Base-by-base conservation (phyloP, 495 filamentous ascomycete genomes). In the Penicillium fimorum region DNA sequence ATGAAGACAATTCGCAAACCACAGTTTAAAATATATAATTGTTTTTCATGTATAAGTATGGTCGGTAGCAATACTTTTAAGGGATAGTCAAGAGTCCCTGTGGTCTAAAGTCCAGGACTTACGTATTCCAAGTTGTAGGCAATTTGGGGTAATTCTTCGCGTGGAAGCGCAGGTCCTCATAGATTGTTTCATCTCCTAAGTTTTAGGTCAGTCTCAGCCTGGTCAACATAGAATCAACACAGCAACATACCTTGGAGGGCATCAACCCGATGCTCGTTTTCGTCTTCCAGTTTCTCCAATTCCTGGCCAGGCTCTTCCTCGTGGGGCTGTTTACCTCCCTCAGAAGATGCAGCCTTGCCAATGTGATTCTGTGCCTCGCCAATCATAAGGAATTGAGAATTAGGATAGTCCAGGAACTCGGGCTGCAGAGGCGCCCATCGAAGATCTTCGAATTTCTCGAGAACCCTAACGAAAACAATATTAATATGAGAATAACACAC, bases 321-420 rank as follows among this genome's bases (percentile, higher is more conserved):
- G 37, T 73, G 78, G 57, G 82, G 76, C 55, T 87, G 82, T 27
- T 74, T 80, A 4, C 77, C 70, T 50, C 82, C 73, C 59, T 85
- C 80, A 50, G 85, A 82, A 42, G 81, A 82, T 6, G 69, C 68
- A 1, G 88, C 88, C 61, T 87, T 89, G 9, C 78, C 76, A 30
- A 89, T 65, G 1, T 70, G 66, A 7, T 82, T 82, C 2, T 83
- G 76, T 1, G 80, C 82, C 62, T 91, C 86, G 20, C 93, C 92
- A 57, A 96, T 85, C 57, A 96, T 78, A 17, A 96, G 73, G 50
- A 96, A 83, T 65, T 96, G 91, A 0, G 90, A 82, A 61, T 91
- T 89, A 22, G 79, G 79, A 64, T 88, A 91, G 56, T 96, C 82
- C 44, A 96, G 76, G 64, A 92, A 84, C 51, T 92, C 83, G 0